A percentile compares a stretch with the other conserved stretches of the same genome.
Conservation (phyloP, 495 filamentous ascomycete genomes). For the Collariella sp. region DNA sequence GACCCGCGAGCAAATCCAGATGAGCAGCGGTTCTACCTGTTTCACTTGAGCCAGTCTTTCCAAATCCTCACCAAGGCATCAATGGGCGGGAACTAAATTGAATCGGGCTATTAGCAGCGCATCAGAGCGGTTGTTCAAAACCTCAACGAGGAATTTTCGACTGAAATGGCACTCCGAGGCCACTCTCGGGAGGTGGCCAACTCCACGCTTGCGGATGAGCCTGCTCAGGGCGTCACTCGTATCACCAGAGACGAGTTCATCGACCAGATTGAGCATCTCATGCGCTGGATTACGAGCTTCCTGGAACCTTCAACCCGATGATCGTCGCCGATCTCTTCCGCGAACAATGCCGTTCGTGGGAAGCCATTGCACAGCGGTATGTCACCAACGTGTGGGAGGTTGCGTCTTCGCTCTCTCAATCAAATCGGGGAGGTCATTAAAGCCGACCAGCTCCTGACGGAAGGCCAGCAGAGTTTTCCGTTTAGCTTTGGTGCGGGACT, state of each 20-base stretch:
- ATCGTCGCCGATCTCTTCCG: conserved; percentile 39
- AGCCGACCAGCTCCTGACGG: conserved; percentile 21
- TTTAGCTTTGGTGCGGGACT: conserved; percentile 18
- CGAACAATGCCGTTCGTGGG: conserved; percentile 3
- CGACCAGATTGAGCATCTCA: conserved; percentile 24
- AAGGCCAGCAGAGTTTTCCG: conserved; percentile 16
- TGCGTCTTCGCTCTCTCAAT: conserved; percentile 42
- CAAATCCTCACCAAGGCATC: conserved; percentile 42
- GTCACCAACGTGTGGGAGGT: conserved; percentile 4
- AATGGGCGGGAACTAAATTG: conserved; percentile 44
- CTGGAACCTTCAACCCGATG: conserved; percentile 41
- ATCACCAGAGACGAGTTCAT: conserved; percentile 25
- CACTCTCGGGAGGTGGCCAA: conserved; percentile 35
- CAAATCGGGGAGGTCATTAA: conserved; percentile 30
- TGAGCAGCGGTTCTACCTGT: conserved; percentile 47
- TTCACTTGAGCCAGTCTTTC: conserved; percentile 45
- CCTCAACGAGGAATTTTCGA: conserved; percentile 48
- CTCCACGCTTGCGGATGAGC: not conserved
- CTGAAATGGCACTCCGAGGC: conserved; percentile 38
- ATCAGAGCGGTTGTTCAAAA: conserved; percentile 55
- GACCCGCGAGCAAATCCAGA: conserved; percentile 34
- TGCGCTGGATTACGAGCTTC: conserved; percentile 37
- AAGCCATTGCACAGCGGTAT: conserved; percentile 16
- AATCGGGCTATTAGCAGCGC: conserved; percentile 39
- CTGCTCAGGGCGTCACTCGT: not conserved